Base-by-base conservation (phyloP, 805 yeast genomes). In the Suhomyces emberorum region DNA sequence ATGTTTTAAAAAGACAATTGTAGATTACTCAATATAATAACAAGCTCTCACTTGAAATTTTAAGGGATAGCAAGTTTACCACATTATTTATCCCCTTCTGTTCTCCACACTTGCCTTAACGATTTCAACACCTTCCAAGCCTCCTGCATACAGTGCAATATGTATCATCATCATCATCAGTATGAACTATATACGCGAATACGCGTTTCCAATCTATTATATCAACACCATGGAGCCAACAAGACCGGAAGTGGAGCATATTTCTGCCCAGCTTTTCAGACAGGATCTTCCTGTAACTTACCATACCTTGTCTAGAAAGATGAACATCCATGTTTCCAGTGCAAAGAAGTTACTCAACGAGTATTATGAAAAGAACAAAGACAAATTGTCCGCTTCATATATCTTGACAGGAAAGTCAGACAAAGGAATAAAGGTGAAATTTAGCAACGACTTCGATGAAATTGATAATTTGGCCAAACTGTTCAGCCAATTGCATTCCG, bases 281-380 rank as follows among this genome's bases (percentile, higher is more conserved):
- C 36, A 51, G 3, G 43, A 47, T 15, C 42, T 41, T 21, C 52
- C 54, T 2, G 65, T 69, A 28, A 70, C 74, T 1, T 75, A 69
- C 44, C 65, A 65, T 32, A 51, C 64, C 6, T 55, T 72, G 6
- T 57, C 77, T 3, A 55, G 76, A 30, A 58, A 56, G 6, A 46
- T 70, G 34, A 51, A 52, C n/a, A 51, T 73, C 7, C 64, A 68
- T 31, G 62, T 58, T 2, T 31, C 49, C 15, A 59, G 58, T 22
- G 65, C 79, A 11, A 75, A 73, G 46, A 44, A 36, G 16, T 36
- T 63, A 4, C 57, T 76, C 18, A 56, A 55, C 41, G 52, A 62
- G 3, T 75, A 61, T 48, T 70, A 64, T 43, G 42, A 47, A 4
- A 46, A 57, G 22, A 65, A 73, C 43, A 53, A 49, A 35, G 43